Base-by-base conservation (phyloP, 2,329 filamentous ascomycete species). In the Diaporthe velutina region DNA sequence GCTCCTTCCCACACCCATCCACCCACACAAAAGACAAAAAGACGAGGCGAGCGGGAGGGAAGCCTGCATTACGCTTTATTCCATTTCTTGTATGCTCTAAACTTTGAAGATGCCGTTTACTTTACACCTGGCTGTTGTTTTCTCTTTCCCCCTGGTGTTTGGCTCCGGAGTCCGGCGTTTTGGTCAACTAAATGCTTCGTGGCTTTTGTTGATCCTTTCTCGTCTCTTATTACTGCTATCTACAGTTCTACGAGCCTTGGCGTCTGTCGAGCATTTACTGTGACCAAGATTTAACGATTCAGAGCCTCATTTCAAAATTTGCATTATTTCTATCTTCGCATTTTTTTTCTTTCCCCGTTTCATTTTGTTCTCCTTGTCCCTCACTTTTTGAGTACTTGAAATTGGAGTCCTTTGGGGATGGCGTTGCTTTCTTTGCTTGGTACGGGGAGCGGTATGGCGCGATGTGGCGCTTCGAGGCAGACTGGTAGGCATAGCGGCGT, bases 401-500 rank as follows among this genome's bases (percentile, higher is more conserved):
- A 9, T 4, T 19, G 25, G 25, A 28, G 4, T 22, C 15, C 8
- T 45, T 3, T 13, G 38, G 15, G 58, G 25, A 12, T 8, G 45
- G 42, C 13, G 33, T 38, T 52, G 22, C 30, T 52, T 38, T 19
- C 22, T 52, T 19, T 15, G 45, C 45, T 66, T 13, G 28, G 12
- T 30, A 48, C 52, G 19, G 10, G 25, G 8, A 28, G 45, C 64
- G 45, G 64, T 7, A 28, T 40, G 64, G 64, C 30, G 22, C 45
- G 22, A 35, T 52, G 33, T 52, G 61, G 45, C 12, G 45, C n/a
- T 35, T 38, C 64, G 2, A 52, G 64, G 45, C 64, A 67, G 64
- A 67, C 64, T 67, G 30, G n/a, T 28, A 25, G 64, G 64, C 64
- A 22, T 67, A 52, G 52, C 30, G 64, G 64, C 33, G 64, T 52